Conservation (phyloP, 2,329 filamentous ascomycete genomes). For the Clonostachys rhizophaga region DNA sequence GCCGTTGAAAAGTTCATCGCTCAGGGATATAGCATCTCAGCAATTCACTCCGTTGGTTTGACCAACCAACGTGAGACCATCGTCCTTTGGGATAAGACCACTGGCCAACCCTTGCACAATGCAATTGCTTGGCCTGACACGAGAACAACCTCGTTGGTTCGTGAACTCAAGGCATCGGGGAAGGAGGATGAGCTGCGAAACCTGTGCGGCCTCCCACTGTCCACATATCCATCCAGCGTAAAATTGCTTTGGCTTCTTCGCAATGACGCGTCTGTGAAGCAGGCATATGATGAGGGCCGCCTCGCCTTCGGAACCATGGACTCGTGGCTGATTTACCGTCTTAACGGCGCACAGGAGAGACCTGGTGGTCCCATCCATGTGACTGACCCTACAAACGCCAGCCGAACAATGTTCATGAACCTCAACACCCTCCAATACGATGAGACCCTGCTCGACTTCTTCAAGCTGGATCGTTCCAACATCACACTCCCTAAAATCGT, state of each 20-base stretch:
- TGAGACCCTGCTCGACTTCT: slow-evolving; percentile 69
- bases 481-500: slow-evolving; percentile 73
- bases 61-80: slow-evolving; percentile 84
- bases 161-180: slow-evolving; percentile 62
- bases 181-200: slow-evolving; percentile 63
- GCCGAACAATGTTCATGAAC: slow-evolving; percentile 92
- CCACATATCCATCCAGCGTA: slow-evolving; percentile 75
- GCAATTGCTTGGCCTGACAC: slow-evolving; percentile 86
- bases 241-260: slow-evolving; percentile 76
- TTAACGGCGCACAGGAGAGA: slow-evolving; percentile 57
- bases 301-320: slow-evolving; percentile 79
- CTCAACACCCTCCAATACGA: slow-evolving; percentile 77
- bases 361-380: slow-evolving; percentile 62
- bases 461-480: slow-evolving; percentile 65
- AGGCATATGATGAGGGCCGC: slow-evolving; percentile 66
- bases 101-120: slow-evolving; percentile 73
- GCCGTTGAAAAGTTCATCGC: slow-evolving; percentile 65
- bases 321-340: slow-evolving; percentile 74
- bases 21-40: slow-evolving; percentile 59
- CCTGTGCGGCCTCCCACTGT: slow-evolving; percentile 72
- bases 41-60: slow-evolving; percentile 74
- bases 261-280: slow-evolving; percentile 60
- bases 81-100: slow-evolving; percentile 73
- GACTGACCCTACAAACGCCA: slow-evolving; percentile 79
- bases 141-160: slow-evolving; percentile 66